Conservation (phyloP, 2,329 filamentous ascomycete species). For the Xylariaceae sp. region DNA sequence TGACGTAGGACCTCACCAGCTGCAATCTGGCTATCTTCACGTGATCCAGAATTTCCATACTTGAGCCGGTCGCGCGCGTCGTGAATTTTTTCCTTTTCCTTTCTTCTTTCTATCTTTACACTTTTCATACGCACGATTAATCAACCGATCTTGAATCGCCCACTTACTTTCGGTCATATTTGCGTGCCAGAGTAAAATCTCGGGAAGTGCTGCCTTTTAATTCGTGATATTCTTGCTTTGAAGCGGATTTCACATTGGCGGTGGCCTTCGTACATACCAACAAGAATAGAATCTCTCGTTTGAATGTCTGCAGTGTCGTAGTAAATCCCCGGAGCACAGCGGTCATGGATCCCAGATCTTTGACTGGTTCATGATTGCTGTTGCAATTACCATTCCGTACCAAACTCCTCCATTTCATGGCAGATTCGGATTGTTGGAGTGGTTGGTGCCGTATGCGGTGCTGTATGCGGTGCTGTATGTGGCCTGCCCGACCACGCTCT, state of each 20-base stretch:
- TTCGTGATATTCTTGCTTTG: constrained; percentile 21
- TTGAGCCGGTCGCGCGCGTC: background rate
- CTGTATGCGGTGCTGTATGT: too few relatives aligned
- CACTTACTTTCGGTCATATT: constrained; percentile 56
- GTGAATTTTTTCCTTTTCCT: background rate
- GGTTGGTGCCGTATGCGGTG: too few relatives aligned
- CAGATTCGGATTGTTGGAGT: background rate
- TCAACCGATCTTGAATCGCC: constrained; percentile 51
- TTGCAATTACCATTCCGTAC: too few relatives aligned
- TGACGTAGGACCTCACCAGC: background rate
- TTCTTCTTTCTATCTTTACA: constrained; percentile 40
- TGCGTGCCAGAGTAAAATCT: constrained; percentile 49
- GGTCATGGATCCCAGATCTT: too few relatives aligned
- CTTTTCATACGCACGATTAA: constrained; percentile 50
- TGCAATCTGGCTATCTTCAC: background rate
- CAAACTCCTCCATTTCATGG: background rate
- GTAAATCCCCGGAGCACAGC: background rate
- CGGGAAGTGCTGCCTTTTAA: constrained; percentile 26
- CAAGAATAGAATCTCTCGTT: background rate
- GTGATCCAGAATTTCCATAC: constrained; percentile 11
- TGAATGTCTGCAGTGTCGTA: background rate
- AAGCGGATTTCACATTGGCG: constrained; percentile 25
- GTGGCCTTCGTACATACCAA: constrained; percentile 29
- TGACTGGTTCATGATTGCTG: too few relatives aligned
- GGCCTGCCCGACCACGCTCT: too few relatives aligned